phyloP scores from a whole-genome alignment of 768 basidiomycete species.

The Leccinum variicolor region DNA sequence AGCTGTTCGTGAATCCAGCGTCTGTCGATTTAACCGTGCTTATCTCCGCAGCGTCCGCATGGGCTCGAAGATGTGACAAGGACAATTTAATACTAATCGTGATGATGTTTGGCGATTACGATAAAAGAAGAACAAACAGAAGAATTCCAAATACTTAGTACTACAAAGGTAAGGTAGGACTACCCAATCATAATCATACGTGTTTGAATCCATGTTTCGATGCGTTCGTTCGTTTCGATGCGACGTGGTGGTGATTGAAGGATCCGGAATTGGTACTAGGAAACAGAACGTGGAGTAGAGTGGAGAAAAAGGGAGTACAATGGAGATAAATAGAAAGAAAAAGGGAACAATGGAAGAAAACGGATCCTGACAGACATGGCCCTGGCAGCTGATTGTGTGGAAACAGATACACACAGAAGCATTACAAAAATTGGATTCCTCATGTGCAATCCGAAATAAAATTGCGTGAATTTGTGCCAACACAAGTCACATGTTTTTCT shows the following conservation, averaged over 20 bases:
- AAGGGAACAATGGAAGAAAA: not conserved
- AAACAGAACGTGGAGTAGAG: not conserved
- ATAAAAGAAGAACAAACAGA: not conserved
- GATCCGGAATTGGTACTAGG: not conserved
- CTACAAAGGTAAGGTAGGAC: not conserved
- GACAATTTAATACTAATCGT: not conserved
- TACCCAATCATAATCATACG: not conserved
- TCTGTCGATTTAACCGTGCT: not conserved
- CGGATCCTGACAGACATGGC: not conserved
- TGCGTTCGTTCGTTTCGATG: not conserved
- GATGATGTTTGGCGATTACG: not conserved
- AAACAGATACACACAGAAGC: not conserved
- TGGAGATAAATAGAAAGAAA: not conserved
- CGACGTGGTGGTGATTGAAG: not conserved
- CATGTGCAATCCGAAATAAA: not conserved
- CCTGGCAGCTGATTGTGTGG: not conserved
- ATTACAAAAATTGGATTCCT: not conserved
- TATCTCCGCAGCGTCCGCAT: not conserved
- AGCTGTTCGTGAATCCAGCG: not conserved
- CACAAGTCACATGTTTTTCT: not conserved
- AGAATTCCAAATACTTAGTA: not conserved
- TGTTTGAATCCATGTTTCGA: not conserved
- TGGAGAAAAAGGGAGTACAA: not conserved
- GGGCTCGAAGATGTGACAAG: not conserved
- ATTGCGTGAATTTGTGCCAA: not conserved